phyloP scores from a whole-genome alignment of 2,329 filamentous ascomycete genomes.

The Aplosporella prunicola region DNA sequence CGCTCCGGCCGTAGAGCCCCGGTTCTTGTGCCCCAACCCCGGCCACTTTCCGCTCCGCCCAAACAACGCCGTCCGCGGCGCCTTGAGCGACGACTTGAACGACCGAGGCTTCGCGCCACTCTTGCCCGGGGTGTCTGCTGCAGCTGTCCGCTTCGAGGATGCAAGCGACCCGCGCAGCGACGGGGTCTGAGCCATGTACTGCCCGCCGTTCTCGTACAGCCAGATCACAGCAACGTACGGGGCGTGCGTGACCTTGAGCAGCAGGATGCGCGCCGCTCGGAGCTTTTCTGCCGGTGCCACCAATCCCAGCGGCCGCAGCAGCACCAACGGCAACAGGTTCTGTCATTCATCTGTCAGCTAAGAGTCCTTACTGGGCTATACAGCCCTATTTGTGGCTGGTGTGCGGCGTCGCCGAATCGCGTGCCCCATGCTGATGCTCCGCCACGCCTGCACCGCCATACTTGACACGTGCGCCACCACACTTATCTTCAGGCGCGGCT shows the following conservation, averaged over 20 bases:
- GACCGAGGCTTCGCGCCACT: too few relatives aligned
- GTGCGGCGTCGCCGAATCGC: constrained; percentile 6
- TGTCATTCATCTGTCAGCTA: constrained; percentile 18
- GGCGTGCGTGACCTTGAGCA: constrained; percentile 51
- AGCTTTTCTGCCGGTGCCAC: constrained; percentile 56
- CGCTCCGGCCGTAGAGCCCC: too few relatives aligned
- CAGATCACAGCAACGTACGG: constrained; percentile 63
- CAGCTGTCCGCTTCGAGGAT: too few relatives aligned
- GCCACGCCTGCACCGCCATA: constrained; percentile 11
- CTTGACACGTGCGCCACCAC: too few relatives aligned
- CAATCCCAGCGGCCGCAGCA: constrained; percentile 64
- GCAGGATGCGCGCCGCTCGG: constrained; percentile 49
- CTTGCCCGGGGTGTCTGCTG: too few relatives aligned
- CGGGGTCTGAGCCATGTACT: too few relatives aligned
- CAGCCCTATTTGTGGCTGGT: constrained; percentile 11
- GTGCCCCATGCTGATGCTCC: constrained; percentile 7
- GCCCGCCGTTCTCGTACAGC: constrained; percentile 48
- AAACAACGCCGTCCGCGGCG: too few relatives aligned
- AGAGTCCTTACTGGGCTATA: constrained; percentile 5
- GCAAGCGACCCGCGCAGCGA: too few relatives aligned
- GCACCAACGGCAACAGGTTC: constrained; percentile 65
- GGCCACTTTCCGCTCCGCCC: too few relatives aligned
- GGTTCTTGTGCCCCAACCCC: too few relatives aligned
- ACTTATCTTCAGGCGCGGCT: not conserved
- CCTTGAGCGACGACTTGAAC: too few relatives aligned